Conservation (phyloP, 148 eudicot species). For the Rheum nobile region DNA sequence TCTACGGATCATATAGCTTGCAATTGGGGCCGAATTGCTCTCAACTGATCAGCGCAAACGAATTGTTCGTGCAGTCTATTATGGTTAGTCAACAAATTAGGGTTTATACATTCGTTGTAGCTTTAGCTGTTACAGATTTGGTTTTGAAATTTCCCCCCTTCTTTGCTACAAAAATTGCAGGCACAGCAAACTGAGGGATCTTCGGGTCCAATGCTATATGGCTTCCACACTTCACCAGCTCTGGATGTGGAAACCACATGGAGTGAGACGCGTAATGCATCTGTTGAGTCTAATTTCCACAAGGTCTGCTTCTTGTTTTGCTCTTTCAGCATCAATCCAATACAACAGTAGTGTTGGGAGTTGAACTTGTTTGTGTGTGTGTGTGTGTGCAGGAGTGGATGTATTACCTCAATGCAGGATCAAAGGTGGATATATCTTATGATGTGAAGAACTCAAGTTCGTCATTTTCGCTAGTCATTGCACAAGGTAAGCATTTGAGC, state of each 20-base stretch:
- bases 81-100: conserved; percentile 22
- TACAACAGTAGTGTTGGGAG: background rate
- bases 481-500: conserved; percentile 24
- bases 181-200: conserved; percentile 25
- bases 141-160: background rate
- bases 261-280: conserved; percentile 26
- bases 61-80: conserved; percentile 37
- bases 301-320: conserved; percentile 16
- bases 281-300: conserved; percentile 20
- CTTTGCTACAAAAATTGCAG: conserved; percentile 17
- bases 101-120: conserved; percentile 3
- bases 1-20: conserved; percentile 35
- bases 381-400: conserved; percentile 38
- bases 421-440: conserved; percentile 32
- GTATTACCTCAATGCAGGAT: conserved; percentile 44
- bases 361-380: background rate
- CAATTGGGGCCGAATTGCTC: conserved; percentile 46
- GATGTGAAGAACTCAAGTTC: conserved; percentile 26
- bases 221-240: conserved; percentile 45
- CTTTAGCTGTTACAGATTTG: background rate
- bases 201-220: conserved; percentile 47
- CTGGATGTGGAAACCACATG: conserved; percentile 43
- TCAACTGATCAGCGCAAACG: conserved; percentile 23
- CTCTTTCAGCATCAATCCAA: background rate
- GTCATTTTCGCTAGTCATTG: conserved; percentile 28